Evolutionary conservation across 371 early-diverging fungal species (phyloP).

Genomic region (Phascolomyces articulosus): DNA sequence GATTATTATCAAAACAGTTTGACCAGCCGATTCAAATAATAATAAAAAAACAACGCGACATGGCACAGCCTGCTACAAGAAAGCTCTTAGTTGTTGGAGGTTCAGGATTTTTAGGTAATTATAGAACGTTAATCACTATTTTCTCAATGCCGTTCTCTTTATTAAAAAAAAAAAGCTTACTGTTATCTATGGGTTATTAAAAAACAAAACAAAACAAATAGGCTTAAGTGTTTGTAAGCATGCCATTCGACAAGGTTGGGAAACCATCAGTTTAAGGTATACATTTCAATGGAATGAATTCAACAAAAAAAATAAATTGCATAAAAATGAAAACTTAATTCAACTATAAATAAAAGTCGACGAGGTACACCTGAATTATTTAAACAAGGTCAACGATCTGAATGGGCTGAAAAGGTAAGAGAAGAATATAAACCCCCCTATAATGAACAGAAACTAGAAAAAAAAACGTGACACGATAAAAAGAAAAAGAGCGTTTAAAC

Average conservation of each 20-base stretch:
- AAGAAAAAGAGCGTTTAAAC: background rate
- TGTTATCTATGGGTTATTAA: conserved; percentile 10
- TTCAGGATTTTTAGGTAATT: conserved; percentile 68
- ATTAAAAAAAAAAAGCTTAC: background rate
- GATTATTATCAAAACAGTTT: no score
- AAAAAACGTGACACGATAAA: no score
- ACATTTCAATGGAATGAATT: conserved; percentile 4
- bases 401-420: conserved; percentile 48
- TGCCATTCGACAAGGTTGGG: conserved; percentile 72
- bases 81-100: conserved; percentile 77
- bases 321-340: background rate
- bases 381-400: conserved; percentile 29
- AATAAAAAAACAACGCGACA: conserved; percentile 5
- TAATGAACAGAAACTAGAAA: no score
- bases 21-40: no score
- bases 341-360: conserved; percentile 36
- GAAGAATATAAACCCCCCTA: background rate
- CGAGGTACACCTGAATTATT: conserved; percentile 49
- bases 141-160: background rate
- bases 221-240: conserved; percentile 64
- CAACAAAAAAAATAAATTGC: background rate
- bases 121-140: no score
- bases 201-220: no score
- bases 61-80: conserved; percentile 42
- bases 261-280: conserved; percentile 77